Base-by-base conservation (phyloP, 306 rosid genomes). In the Pterocarpus santalinus region DNA sequence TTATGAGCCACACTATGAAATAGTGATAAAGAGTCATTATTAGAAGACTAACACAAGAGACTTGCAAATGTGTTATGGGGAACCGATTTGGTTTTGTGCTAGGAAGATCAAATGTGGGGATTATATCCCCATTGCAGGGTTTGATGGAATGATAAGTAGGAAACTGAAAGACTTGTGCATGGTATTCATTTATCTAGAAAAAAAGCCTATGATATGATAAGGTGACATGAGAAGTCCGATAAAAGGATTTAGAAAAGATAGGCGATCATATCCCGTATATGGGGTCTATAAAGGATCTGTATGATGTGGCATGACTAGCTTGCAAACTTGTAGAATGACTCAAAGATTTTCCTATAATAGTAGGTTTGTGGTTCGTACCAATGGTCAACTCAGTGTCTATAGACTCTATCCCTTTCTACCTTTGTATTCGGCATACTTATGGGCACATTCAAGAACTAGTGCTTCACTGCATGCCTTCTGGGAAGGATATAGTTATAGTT, bases 51-150 rank as follows among this genome's bases (percentile, higher is more conserved):
- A 39, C 4, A 39, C 14, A 11, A 34, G n/a, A 51, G 33, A 71
- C 75, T 51, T 35, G 5, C 10, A 22, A 22, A 22, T 22, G 28
- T 0, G 28, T 0, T 22, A 30, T 35, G 7, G 68, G 38, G 49
- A 33, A 22, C 28, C 35, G 10, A 8, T 52, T 72, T 72, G 77
- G 6, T 53, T 72, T 72, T 72, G 10, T 72, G 65, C 22, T 4
- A 9, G 8, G 76, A 71, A 51, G 14, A 63, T 71, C 47, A 71
- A 33, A 4, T 1, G 0, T 28, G 16, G 30, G 51, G 46, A 63
- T 34, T 71, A 49, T 49, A 30, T 28, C n/a, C 38, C 6, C 12
- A 17, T 30, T 69, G 22, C 38, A 1, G 0, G 58, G 58, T 32
- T 69, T 47, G 16, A 49, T 71, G 30, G 32, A 71, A 33, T 8